Evolutionary conservation across 345 rosid genomes (phyloP).

Genomic region (Anacardium occidentale): DNA sequence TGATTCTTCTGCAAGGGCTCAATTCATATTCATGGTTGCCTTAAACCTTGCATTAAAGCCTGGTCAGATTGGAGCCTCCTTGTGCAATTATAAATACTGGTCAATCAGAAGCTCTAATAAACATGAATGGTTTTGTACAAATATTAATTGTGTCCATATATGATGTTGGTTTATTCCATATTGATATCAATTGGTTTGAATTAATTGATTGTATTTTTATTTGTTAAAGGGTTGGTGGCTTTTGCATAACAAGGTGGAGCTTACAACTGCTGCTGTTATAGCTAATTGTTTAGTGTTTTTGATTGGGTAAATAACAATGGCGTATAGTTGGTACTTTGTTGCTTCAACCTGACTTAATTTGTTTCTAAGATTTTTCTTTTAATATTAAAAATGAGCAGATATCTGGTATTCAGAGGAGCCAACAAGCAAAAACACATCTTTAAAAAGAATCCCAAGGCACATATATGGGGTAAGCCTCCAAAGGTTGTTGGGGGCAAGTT

Average conservation of each 20-base stretch:
- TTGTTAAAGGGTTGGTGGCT: conserved; percentile 91
- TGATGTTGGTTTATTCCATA: not conserved
- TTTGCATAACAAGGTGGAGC: conserved; percentile 68
- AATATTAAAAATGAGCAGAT: conserved; percentile 38
- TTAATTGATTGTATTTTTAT: conserved; percentile 12
- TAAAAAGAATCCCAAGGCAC: conserved; percentile 79
- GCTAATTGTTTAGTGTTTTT: conserved; percentile 64
- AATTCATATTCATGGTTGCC: not conserved
- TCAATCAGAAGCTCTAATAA: not conserved
- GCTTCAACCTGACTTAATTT: not conserved
- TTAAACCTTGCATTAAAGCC: not conserved
- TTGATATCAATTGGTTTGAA: conserved; percentile 1
- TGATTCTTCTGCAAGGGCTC: not conserved
- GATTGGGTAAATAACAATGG: conserved; percentile 57
- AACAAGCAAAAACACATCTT: conserved; percentile 90
- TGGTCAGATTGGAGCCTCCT: not conserved
- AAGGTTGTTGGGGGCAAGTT: conserved; percentile 81
- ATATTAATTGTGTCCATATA: not conserved
- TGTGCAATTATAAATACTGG: not conserved
- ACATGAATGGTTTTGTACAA: not conserved
- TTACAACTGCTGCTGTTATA: conserved; percentile 50
- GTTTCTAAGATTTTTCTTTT: not conserved
- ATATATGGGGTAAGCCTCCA: conserved; percentile 83
- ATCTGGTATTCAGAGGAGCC: conserved; percentile 84
- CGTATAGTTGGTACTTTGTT: conserved; percentile 6